Evolutionary conservation across 2,329 filamentous ascomycete genomes (phyloP).

Genomic region (Verticillium tricorpus): DNA sequence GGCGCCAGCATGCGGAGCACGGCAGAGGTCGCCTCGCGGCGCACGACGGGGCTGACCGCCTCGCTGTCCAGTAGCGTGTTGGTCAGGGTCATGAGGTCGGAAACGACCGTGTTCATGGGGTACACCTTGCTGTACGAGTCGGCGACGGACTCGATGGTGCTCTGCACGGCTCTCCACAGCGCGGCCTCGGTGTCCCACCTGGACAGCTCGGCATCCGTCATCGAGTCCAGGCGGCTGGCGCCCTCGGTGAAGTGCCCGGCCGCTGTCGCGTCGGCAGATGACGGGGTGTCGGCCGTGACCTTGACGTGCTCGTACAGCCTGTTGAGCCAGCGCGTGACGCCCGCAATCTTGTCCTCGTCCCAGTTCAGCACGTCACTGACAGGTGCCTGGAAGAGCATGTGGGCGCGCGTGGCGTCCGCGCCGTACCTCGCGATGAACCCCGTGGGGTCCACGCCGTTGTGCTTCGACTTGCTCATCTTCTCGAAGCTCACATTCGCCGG

Average conservation of each 20-base stretch:
- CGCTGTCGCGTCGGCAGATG: neutral
- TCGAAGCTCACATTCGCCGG: slow-evolving; percentile 64
- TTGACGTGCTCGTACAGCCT: slow-evolving; percentile 58
- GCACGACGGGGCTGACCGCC: slow-evolving; percentile 36
- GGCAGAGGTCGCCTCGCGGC: slow-evolving; percentile 42
- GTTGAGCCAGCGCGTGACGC: slow-evolving; percentile 75
- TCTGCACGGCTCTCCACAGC: slow-evolving; percentile 64
- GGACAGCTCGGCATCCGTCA: slow-evolving; percentile 17
- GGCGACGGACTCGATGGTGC: slow-evolving; percentile 62
- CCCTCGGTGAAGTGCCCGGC: slow-evolving; percentile 32
- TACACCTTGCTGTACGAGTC: slow-evolving; percentile 67
- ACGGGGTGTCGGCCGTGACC: slow-evolving; percentile 13
- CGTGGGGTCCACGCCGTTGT: slow-evolving; percentile 84
- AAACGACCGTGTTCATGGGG: slow-evolving; percentile 77
- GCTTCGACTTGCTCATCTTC: slow-evolving; percentile 95
- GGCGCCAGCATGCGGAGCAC: slow-evolving; percentile 73
- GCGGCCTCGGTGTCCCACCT: slow-evolving; percentile 40
- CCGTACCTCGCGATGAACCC: slow-evolving; percentile 69
- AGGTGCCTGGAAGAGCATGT: slow-evolving; percentile 85
- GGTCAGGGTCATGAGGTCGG: slow-evolving; percentile 76
- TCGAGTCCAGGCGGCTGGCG: slow-evolving; percentile 21
- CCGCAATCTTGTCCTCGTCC: slow-evolving; percentile 78
- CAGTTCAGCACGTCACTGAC: slow-evolving; percentile 81
- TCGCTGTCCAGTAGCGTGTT: slow-evolving; percentile 56
- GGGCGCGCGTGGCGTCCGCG: slow-evolving; percentile 77